phyloP scores from a whole-genome alignment of 2,329 filamentous ascomycete genomes.

The Bertia moriformis region DNA sequence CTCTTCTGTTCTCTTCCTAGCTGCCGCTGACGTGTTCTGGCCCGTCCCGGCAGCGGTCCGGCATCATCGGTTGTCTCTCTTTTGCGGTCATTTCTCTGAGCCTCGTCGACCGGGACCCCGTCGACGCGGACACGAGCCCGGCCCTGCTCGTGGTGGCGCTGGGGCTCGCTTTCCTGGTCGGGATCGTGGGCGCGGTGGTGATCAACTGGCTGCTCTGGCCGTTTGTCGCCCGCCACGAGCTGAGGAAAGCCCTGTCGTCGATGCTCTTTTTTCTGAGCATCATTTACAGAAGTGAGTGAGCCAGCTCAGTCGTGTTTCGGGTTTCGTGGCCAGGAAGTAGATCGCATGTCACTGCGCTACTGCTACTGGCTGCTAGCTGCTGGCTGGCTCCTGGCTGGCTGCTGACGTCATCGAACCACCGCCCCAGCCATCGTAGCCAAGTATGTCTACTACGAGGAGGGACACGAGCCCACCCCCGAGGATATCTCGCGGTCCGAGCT shows the following conservation, averaged over 20 bases:
- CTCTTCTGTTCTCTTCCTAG: slow-evolving; percentile 11
- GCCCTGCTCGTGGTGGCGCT: slow-evolving; percentile 26
- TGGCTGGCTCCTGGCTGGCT: background rate
- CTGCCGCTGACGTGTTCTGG: background rate
- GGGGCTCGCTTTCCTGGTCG: slow-evolving; percentile 34
- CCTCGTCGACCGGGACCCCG: slow-evolving; percentile 17
- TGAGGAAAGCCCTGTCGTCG: slow-evolving; percentile 35
- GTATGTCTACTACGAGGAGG: slow-evolving; percentile 43
- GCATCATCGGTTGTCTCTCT: slow-evolving; percentile 39
- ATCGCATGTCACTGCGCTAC: slow-evolving; percentile 5
- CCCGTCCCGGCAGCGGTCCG: slow-evolving; percentile 32
- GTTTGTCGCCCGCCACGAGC: slow-evolving; percentile 42
- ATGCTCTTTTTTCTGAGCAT: slow-evolving; percentile 44
- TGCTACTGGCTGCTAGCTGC: background rate
- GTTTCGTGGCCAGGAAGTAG: slow-evolving; percentile 20
- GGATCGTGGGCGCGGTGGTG: slow-evolving; percentile 34
- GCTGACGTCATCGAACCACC: slow-evolving; percentile 3
- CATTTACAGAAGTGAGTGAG: too few relatives aligned
- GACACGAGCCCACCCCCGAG: slow-evolving; percentile 30
- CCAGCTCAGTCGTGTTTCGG: too few relatives aligned
- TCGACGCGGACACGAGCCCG: slow-evolving; percentile 15
- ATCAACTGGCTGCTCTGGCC: slow-evolving; percentile 48
- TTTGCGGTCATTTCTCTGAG: slow-evolving; percentile 38
- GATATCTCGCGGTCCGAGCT: slow-evolving; percentile 38
- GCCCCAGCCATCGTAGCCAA: slow-evolving; percentile 35